These are phyloP conservation scores for Thraustotheca clavata DNA, from an alignment of 352 stramenopile genomes.

Conservation along the genomic window DNA sequence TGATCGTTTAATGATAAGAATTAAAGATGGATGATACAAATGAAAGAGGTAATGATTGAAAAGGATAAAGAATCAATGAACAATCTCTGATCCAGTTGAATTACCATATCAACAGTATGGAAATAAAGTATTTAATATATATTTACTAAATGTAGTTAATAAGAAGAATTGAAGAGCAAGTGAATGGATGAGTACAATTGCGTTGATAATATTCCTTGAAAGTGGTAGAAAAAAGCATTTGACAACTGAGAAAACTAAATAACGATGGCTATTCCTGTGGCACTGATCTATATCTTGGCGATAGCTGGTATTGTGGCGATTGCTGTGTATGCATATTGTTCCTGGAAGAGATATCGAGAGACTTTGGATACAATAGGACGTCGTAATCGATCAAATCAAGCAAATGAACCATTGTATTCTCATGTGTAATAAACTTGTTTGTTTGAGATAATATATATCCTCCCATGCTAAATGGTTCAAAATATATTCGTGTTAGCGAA, in stretches of 20 bases:
- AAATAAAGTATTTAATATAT: not conserved
- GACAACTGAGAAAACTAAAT: too few species aligned
- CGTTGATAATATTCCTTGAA: not conserved
- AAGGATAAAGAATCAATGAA: too few species aligned
- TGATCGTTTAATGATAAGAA: not conserved
- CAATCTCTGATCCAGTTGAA: too few species aligned
- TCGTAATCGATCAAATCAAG: not conserved
- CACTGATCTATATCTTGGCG: slow-evolving; percentile 7
- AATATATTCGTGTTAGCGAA: too few species aligned
- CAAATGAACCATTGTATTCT: too few species aligned
- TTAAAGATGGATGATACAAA: too few species aligned
- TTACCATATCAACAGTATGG: too few species aligned
- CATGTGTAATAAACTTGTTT: too few species aligned
- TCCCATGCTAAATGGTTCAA: too few species aligned
- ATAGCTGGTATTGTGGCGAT: not conserved
- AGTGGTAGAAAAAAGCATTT: not conserved
- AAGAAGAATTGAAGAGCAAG: not conserved
- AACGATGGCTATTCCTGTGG: not conserved
- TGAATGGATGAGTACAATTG: not conserved
- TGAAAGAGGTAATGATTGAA: too few species aligned
- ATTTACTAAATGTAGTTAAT: not conserved
- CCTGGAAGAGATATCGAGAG: slow-evolving; percentile 6
- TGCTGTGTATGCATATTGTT: slow-evolving; percentile 4
- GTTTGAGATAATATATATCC: too few species aligned
- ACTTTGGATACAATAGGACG: not conserved